Base-by-base conservation (phyloP, 306 rosid species). In the Pyrus bretschneideri region DNA sequence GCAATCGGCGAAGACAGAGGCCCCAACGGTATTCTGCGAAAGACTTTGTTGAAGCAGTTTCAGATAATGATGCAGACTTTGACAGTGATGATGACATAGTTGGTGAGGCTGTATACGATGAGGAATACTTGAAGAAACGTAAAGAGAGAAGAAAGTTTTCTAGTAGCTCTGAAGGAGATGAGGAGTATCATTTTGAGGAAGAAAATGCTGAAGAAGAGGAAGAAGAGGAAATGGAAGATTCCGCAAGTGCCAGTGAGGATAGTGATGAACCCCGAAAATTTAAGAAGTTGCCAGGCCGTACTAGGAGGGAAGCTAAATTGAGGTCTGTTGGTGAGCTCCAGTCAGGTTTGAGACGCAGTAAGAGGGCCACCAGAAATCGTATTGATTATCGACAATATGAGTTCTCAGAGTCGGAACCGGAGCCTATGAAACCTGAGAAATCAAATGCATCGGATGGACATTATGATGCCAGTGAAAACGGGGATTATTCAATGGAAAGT, bases 161-260 rank as follows among this genome's bases (percentile, higher is more conserved):
- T 25, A 96, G 99, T 86, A 89, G 98, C 83, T 96, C 99, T 64
- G 99, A 96, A 85, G 99, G 94, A 67, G 99, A 96, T 77, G 99
- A 91, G 79, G 99, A 96, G 84, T 87, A 96, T 83, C 88, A 72
- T 70, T 86, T 92, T 88, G 97, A 92, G 63, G 97, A 95, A 67
- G 96, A 92, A 72, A 90, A 92, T 82, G 84, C 87, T n/a, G 99
- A 92, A 81, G 99, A 96, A 46, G 99, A 92, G 64, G 97, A 95
- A 44, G 91, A 88, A 14, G 91, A 85, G 23, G 98, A 93, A 13
- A 96, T 89, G 4, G 98, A 91, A 23, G 93, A 86, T 71, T 89
- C 92, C 67, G 73, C 83, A 44, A 91, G 97, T 85, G 80, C 80
- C 44, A 96, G 99, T 45, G 99, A 96, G 79, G 99, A 93, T 35